Evolutionary conservation across 1,284 basidiomycete genomes (phyloP), one percentile per base, ranked within the genome.

Genomic region (Filobasidium uniguttulatum): DNA sequence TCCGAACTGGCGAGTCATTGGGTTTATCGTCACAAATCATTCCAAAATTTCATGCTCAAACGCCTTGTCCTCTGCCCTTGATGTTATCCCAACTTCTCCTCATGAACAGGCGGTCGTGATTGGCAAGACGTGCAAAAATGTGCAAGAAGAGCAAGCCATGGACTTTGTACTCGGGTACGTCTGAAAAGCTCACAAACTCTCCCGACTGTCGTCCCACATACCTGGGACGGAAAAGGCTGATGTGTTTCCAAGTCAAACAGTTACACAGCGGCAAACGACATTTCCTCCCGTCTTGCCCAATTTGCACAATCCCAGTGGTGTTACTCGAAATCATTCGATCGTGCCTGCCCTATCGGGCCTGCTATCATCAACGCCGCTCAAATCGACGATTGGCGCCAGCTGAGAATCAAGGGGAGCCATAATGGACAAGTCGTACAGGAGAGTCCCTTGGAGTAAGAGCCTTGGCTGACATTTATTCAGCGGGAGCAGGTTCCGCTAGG

Each of bases 41-140:
- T 28, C 9, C n/a, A 15, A 14, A 31, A 43, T 22, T 38, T 17
- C 5, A 4, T 38, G n/a, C 12, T 34, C 4, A 6, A 5, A 5
- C 19, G 23, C 2, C 5, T n/a, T 28, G 5, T 6, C 3, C 23
- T 29, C n/a, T 28, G 17, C 31, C 28, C 36, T 29, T n/a, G 3
- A 23, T 26, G 8, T 25, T 26, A 41, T 33, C 22, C 30, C 9
- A 17, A 4, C n/a, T 19, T 1, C 20, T 22, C 20, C 17, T 15
- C 17, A 29, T 8, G 7, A 20, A 5, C 38, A 54, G 52, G 83
- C 79, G 31, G 76, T 91, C 55, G 81, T 93, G 51, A 85, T 93
- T 40, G 85, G 85, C 17, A 83, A 82, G 60, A 64, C 77, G 0
- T 82, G 82, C 43, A 84, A 82, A 69, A 70, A 91, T 59, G 85